Evolutionary conservation across 2,329 filamentous ascomycete genomes (phyloP).

Genomic region (Knoxdaviesia capensis): DNA sequence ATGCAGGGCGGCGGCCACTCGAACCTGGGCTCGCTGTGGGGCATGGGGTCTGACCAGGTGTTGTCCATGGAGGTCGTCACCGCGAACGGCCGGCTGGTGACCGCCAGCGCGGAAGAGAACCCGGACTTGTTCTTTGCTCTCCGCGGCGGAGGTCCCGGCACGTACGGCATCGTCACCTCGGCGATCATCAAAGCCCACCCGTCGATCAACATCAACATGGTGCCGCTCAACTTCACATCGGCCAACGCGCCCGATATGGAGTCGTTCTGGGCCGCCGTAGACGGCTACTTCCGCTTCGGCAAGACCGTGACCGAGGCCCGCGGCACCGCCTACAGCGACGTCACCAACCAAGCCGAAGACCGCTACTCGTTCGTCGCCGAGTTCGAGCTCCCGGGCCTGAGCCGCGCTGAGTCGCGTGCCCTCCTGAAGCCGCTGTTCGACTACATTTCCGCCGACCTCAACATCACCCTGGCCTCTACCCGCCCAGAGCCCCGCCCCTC

Average conservation of each 20-base stretch:
- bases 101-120: conserved; percentile 19
- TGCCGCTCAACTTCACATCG: conserved; percentile 9
- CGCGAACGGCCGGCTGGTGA: conserved; percentile 21
- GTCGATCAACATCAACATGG: conserved; percentile 14
- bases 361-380: conserved; percentile 9
- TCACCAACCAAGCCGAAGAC: conserved; percentile 9
- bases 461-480: conserved; percentile 11
- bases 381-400: conserved; percentile 13
- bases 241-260: conserved; percentile 9
- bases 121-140: conserved; percentile 29
- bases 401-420: conserved; percentile 13
- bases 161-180: conserved; percentile 22
- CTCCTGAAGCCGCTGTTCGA: conserved; percentile 21
- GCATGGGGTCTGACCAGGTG: conserved; percentile 28
- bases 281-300: conserved; percentile 14
- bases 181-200: conserved; percentile 15
- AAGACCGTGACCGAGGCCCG: conserved; percentile 13
- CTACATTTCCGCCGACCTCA: conserved; percentile 7
- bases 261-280: conserved; percentile 12
- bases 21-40: conserved; percentile 14
- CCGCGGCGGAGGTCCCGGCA: conserved; percentile 21
- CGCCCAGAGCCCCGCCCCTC: conserved; percentile 9
- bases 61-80: conserved; percentile 26
- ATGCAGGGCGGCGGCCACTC: conserved; percentile 34
- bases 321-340: conserved; percentile 16